These are phyloP conservation scores for Lichtheimia hyalospora DNA, from an alignment of 371 early-diverging fungal genomes.

Conservation along the genomic window DNA sequence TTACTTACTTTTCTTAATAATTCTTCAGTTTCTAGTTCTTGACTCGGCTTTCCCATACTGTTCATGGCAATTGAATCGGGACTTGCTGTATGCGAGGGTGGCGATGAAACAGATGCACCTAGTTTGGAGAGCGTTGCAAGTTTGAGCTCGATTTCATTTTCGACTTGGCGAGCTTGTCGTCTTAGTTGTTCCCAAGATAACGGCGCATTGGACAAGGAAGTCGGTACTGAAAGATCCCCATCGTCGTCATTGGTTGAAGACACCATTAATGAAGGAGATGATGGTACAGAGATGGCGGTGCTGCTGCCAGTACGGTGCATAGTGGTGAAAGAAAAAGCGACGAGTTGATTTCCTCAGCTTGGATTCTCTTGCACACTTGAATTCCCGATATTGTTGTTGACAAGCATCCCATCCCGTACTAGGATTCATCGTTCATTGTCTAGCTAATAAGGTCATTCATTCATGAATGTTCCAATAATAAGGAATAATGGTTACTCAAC, in stretches of 20 bases:
- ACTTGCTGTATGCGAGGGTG: not conserved
- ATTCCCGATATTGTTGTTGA: too few species aligned
- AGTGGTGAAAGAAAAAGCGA: not conserved
- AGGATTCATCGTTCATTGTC: too few species aligned
- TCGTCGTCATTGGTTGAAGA: constrained; percentile 13
- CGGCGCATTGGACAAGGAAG: constrained; percentile 12
- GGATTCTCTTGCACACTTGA: too few species aligned
- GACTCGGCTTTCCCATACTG: constrained; percentile 29
- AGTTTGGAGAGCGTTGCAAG: constrained; percentile 47
- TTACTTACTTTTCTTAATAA: constrained; percentile 54
- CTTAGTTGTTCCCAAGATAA: constrained; percentile 66
- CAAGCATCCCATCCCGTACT: too few species aligned
- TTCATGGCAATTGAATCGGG: not conserved
- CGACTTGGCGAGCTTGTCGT: constrained; percentile 66
- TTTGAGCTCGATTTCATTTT: constrained; percentile 66
- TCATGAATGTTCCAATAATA: too few species aligned
- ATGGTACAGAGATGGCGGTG: constrained; percentile 7
- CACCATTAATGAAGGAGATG: constrained; percentile 4
- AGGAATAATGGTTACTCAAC: too few species aligned
- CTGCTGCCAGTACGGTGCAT: constrained; percentile 5
- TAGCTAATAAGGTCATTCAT: too few species aligned
- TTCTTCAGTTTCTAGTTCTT: constrained; percentile 61
- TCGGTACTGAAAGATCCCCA: constrained; percentile 14
- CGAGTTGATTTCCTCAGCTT: too few species aligned
- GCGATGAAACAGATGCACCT: constrained; percentile 24